Percentiles rank a stretch among this genome's conserved stretches.
phyloP scores from a whole-genome alignment of 139 green algal genomes.

The Chlamydomonas applanata region DNA sequence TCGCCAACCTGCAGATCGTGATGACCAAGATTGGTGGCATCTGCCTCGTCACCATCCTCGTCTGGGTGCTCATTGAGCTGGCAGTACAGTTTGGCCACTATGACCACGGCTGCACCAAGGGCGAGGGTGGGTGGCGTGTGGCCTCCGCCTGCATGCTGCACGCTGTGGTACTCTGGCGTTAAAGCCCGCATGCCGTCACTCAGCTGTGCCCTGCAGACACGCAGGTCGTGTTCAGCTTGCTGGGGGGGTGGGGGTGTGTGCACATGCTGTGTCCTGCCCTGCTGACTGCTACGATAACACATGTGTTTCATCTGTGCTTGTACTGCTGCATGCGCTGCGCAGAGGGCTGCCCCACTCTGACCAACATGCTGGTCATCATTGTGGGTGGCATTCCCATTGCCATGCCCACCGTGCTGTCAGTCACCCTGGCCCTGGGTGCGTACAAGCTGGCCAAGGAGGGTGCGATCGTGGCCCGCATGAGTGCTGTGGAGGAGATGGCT shows the following conservation, averaged over 20 bases:
- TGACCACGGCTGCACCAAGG: slow-evolving; percentile 55
- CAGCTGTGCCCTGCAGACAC: not conserved
- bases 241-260: no score
- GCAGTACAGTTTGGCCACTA: slow-evolving; percentile 75
- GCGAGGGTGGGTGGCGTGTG: slow-evolving; percentile 51
- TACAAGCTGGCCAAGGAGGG: slow-evolving; percentile 80
- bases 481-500: slow-evolving; percentile 88
- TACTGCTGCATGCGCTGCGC: no score
- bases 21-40: slow-evolving; percentile 82
- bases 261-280: no score
- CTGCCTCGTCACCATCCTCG: slow-evolving; percentile 78
- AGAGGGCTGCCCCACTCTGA: slow-evolving; percentile 77
- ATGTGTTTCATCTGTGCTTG: no score
- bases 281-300: no score
- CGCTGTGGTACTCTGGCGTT: not conserved
- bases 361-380: slow-evolving; percentile 88
- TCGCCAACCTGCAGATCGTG: slow-evolving; percentile 83
- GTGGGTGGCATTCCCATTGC: slow-evolving; percentile 92
- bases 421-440: slow-evolving; percentile 86
- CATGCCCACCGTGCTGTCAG: slow-evolving; percentile 89
- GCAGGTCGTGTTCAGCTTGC: no score
- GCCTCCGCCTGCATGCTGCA: not conserved
- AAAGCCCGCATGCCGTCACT: not conserved
- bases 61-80: slow-evolving; percentile 77
- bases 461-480: slow-evolving; percentile 88